Evolutionary conservation across 768 basidiomycete species (phyloP).

Genomic region (Megacollybia marginata): DNA sequence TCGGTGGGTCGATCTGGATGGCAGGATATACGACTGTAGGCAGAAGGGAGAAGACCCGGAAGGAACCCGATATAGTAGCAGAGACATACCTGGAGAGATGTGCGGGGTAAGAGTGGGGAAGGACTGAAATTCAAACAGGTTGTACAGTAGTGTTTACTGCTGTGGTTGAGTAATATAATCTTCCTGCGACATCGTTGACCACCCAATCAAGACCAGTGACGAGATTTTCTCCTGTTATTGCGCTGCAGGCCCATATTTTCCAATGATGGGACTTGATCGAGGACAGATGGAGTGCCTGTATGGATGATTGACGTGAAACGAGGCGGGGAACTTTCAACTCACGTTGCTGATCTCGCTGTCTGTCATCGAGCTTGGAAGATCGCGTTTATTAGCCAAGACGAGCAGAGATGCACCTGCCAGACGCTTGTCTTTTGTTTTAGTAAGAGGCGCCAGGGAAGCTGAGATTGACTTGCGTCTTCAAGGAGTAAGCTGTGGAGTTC

Average conservation of each 20-base stretch:
- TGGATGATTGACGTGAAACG: neutral
- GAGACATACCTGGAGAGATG: no score
- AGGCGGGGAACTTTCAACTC: slow-evolving; percentile 23
- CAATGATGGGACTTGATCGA: slow-evolving; percentile 85
- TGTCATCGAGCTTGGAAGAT: slow-evolving; percentile 82
- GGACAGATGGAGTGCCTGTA: slow-evolving; percentile 71
- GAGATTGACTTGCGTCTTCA: slow-evolving; percentile 69
- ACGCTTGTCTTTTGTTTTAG: slow-evolving; percentile 41
- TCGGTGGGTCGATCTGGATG: no score
- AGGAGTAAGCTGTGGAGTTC: slow-evolving; percentile 82
- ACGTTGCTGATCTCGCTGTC: slow-evolving; percentile 79
- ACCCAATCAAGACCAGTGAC: slow-evolving; percentile 88
- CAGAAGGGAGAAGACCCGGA: no score
- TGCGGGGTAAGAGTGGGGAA: no score
- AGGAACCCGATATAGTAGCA: no score
- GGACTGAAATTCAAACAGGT: no score
- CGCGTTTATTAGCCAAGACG: slow-evolving; percentile 97
- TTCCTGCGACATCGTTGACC: slow-evolving; percentile 77
- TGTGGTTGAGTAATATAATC: slow-evolving; percentile 71
- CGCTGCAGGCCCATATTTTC: slow-evolving; percentile 89
- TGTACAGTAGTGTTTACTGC: slow-evolving; percentile 2
- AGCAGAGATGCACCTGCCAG: slow-evolving; percentile 93
- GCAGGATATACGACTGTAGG: no score
- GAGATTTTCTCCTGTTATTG: slow-evolving; percentile 81
- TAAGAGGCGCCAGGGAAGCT: slow-evolving; percentile 8